These are phyloP conservation scores for Xerocomus nothofagi DNA, from an alignment of 1,284 basidiomycete species.

Conservation along the genomic window DNA sequence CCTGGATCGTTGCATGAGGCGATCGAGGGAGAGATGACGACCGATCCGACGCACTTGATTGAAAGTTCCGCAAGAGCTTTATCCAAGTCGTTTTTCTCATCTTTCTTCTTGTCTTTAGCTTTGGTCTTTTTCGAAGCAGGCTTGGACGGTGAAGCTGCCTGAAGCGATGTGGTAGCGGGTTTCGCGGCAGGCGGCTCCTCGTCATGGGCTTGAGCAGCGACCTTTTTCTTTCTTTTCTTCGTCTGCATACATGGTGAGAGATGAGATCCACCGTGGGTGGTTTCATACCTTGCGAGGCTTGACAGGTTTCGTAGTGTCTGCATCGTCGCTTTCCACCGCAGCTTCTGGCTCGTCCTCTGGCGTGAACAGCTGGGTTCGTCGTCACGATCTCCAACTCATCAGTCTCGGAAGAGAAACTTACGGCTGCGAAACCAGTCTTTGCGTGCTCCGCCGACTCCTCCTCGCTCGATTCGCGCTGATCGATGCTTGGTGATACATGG, in stretches of 20 bases:
- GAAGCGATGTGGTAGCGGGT: constrained; percentile 10
- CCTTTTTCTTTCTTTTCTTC: constrained; percentile 59
- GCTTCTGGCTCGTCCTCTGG: constrained; percentile 41
- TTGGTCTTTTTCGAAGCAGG: constrained; percentile 57
- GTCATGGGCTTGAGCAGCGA: constrained; percentile 10
- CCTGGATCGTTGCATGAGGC: constrained; percentile 34
- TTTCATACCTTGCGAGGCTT: constrained; percentile 48
- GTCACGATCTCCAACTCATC: constrained; percentile 17
- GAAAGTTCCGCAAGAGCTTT: constrained; percentile 80
- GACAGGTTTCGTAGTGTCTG: constrained; percentile 25
- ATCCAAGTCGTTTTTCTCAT: constrained; percentile 79
- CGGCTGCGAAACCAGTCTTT: constrained; percentile 56
- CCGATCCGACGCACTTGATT: constrained; percentile 53
- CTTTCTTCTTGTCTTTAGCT: constrained; percentile 58
- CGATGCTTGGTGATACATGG: constrained; percentile 20
- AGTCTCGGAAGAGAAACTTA: constrained; percentile 34
- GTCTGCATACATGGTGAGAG: constrained; percentile 20
- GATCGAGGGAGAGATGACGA: background rate
- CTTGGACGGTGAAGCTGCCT: constrained; percentile 11
- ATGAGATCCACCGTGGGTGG: background rate
- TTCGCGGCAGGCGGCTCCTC: constrained; percentile 16
- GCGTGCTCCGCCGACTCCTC: constrained; percentile 27
- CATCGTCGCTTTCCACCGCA: constrained; percentile 32
- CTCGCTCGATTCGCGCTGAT: constrained; percentile 30
- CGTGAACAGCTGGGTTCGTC: constrained; percentile 33